phyloP scores from a whole-genome alignment of 2,329 filamentous ascomycete genomes.

The Truncatella angustata region DNA sequence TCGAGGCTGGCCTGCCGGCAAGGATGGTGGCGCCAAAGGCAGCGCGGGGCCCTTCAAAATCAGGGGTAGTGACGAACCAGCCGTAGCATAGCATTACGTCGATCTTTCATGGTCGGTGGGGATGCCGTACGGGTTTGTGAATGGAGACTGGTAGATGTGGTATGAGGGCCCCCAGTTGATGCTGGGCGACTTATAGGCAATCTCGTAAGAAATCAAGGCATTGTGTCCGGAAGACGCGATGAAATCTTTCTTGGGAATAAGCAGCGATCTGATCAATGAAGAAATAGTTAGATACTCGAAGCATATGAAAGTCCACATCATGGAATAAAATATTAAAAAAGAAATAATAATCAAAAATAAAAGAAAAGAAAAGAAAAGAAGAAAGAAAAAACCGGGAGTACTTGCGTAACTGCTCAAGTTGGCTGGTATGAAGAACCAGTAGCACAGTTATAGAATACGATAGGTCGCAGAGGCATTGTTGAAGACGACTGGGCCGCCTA shows the following conservation, averaged over 20 bases:
- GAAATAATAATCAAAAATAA: neutral
- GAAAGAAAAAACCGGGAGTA: too few species aligned
- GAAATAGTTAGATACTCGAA: neutral
- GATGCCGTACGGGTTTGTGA: neutral
- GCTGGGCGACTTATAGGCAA: neutral
- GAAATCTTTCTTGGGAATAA: neutral
- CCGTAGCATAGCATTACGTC: neutral
- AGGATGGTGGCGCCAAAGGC: neutral
- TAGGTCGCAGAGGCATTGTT: neutral
- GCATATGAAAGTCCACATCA: neutral
- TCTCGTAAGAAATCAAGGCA: neutral
- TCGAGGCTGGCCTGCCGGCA: neutral
- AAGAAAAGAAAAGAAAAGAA: too few species aligned
- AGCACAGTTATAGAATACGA: neutral
- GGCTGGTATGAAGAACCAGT: neutral
- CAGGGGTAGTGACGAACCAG: neutral
- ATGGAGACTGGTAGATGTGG: neutral
- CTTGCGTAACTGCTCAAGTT: constrained; percentile 1
- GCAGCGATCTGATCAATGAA: neutral
- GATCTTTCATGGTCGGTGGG: neutral
- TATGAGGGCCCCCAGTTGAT: neutral
- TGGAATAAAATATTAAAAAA: too few species aligned
- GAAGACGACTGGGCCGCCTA: neutral
- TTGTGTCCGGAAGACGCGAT: neutral
- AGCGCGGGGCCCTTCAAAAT: neutral